phyloP scores from a whole-genome alignment of 352 stramenopile genomes.

The Thraustochytrium sp. region DNA sequence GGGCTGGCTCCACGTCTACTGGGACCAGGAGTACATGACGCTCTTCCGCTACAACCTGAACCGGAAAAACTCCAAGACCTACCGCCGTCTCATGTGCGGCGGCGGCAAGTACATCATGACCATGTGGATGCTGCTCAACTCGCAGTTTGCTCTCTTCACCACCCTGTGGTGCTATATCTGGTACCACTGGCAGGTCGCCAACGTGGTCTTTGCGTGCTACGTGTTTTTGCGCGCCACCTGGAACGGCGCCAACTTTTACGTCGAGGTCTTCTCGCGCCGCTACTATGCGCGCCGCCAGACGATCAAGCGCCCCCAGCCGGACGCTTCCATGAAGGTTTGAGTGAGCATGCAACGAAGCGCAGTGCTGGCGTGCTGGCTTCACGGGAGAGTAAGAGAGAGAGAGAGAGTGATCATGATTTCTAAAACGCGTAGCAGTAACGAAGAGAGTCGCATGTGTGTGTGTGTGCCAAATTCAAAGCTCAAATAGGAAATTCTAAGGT shows the following conservation, averaged over 20 bases:
- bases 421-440: no score
- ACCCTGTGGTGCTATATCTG: not conserved
- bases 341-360: no score
- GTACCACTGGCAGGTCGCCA: not conserved
- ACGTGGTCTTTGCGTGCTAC: slow-evolving; percentile 9
- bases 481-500: no score
- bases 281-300: slow-evolving; percentile 42
- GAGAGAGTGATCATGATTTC: no score
- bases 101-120: not conserved
- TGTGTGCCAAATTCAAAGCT: no score
- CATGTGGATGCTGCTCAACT: slow-evolving; percentile 41
- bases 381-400: no score
- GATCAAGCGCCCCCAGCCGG: not conserved
- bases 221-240: slow-evolving; percentile 43
- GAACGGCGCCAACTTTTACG: slow-evolving; percentile 53
- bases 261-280: slow-evolving; percentile 51
- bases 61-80: not conserved
- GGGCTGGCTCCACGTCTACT: slow-evolving; percentile 26
- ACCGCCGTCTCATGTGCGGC: not conserved
- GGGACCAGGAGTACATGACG: slow-evolving; percentile 27
- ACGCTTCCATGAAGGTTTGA: not conserved
- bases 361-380: no score
- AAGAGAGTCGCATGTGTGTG: no score
- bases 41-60: not conserved
- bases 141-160: not conserved